phyloP scores from a whole-genome alignment of 2,329 filamentous ascomycete genomes.

The Phaeosphaeriaceae sp. region DNA sequence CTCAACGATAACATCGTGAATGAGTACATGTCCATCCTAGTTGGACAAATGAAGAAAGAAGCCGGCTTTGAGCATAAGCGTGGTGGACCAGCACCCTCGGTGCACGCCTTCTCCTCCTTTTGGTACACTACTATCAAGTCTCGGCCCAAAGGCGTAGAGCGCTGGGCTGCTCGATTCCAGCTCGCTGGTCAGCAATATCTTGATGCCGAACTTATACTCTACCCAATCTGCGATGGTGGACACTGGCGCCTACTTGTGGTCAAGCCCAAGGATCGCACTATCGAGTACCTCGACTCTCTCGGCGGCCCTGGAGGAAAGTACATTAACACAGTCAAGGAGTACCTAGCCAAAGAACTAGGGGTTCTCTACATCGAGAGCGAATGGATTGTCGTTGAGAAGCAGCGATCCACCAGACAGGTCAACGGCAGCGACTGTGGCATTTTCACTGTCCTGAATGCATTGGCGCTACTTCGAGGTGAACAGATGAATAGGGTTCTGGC shows the following conservation, averaged over 20 bases:
- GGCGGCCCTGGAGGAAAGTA: slow-evolving; percentile 49
- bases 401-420: slow-evolving; percentile 60
- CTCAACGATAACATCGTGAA: slow-evolving; percentile 81
- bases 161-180: slow-evolving; percentile 55
- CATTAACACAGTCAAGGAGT: slow-evolving; percentile 49
- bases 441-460: slow-evolving; percentile 74
- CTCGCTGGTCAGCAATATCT: slow-evolving; percentile 62
- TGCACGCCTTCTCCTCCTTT: slow-evolving; percentile 68
- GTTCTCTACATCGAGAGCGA: slow-evolving; percentile 62
- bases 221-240: slow-evolving; percentile 67
- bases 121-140: slow-evolving; percentile 65
- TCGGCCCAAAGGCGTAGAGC: slow-evolving; percentile 39
- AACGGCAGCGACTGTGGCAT: slow-evolving; percentile 81
- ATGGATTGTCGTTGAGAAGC: slow-evolving; percentile 63
- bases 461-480: slow-evolving; percentile 59
- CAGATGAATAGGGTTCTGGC: slow-evolving; percentile 53
- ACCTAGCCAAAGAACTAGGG: slow-evolving; percentile 65
- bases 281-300: slow-evolving; percentile 75
- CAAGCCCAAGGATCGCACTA: slow-evolving; percentile 63
- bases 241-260: slow-evolving; percentile 79
- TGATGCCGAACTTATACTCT: slow-evolving; percentile 69
- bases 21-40: slow-evolving; percentile 66
- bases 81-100: slow-evolving; percentile 64
- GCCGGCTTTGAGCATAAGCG: slow-evolving; percentile 61
- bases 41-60: slow-evolving; percentile 63